phyloP scores from a whole-genome alignment of 1,284 basidiomycete species.

The Puccinia coronata region DNA sequence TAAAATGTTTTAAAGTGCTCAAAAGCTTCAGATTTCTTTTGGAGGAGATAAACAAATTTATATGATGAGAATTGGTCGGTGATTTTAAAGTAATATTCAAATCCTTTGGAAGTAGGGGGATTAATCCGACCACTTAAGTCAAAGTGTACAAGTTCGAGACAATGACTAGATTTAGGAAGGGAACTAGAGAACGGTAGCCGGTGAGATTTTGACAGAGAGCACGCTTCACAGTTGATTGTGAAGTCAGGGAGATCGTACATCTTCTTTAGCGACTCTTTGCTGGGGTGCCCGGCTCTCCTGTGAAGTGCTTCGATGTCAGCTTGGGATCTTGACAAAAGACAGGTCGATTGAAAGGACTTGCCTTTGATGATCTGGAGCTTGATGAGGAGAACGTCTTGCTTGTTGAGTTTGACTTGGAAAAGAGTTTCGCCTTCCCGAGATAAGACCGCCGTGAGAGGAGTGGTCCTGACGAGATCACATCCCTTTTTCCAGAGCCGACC shows the following conservation, averaged over 20 bases:
- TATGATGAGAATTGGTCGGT: neutral
- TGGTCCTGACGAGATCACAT: too few species aligned
- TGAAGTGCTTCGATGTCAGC: neutral
- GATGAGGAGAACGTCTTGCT: too few species aligned
- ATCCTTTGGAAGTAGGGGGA: neutral
- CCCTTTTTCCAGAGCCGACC: too few species aligned
- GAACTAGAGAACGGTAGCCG: neutral
- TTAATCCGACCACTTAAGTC: conserved; percentile 33
- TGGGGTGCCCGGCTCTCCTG: neutral
- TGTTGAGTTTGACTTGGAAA: too few species aligned
- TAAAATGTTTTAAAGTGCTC: neutral
- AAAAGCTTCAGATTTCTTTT: neutral
- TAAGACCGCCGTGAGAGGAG: too few species aligned
- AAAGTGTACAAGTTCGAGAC: neutral
- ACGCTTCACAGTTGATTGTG: neutral
- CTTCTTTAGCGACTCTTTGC: neutral
- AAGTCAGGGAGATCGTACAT: conserved; percentile 1
- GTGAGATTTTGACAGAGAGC: conserved; percentile 12
- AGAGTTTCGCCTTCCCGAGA: too few species aligned
- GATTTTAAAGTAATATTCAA: conserved; percentile 20
- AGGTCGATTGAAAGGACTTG: too few species aligned
- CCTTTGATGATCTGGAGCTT: too few species aligned
- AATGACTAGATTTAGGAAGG: neutral
- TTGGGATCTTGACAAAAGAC: too few species aligned
- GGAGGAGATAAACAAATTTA: neutral